Conservation (phyloP, 148 eudicot genomes). For the Cornus kousa region DNA sequence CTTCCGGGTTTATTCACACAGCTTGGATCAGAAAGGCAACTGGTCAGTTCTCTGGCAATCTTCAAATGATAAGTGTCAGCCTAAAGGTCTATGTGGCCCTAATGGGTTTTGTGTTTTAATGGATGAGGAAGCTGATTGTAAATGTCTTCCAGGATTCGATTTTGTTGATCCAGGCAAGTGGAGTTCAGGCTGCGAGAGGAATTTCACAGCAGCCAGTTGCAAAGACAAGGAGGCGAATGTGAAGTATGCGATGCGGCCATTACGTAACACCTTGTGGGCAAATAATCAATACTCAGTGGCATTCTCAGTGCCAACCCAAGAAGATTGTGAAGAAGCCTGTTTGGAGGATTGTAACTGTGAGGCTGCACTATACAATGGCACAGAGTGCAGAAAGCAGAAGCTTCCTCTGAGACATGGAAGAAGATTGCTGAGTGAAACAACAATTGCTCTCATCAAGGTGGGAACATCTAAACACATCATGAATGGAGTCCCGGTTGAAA, state of each 20-base stretch:
- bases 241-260: background rate
- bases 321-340: constrained; percentile 23
- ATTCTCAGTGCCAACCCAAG: background rate
- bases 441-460: constrained; percentile 13
- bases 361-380: constrained; percentile 13
- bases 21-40: background rate
- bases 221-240: background rate
- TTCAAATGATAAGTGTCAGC: constrained; percentile 12
- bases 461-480: background rate
- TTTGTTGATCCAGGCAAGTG: constrained; percentile 9
- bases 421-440: background rate
- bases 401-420: constrained; percentile 31
- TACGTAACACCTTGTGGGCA: constrained; percentile 13
- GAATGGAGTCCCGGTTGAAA: background rate
- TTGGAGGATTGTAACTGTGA: constrained; percentile 32
- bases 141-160: constrained; percentile 34
- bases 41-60: constrained; percentile 23
- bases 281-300: background rate
- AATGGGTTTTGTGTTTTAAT: constrained; percentile 22
- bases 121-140: constrained; percentile 15
- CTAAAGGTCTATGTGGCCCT: constrained; percentile 32
- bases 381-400: constrained; percentile 18
- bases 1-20: constrained; percentile 19
- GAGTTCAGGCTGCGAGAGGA: constrained; percentile 28
- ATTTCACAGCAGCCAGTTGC: constrained; percentile 18